Conservation (phyloP, 768 basidiomycete genomes). For the Suillus lakei region DNA sequence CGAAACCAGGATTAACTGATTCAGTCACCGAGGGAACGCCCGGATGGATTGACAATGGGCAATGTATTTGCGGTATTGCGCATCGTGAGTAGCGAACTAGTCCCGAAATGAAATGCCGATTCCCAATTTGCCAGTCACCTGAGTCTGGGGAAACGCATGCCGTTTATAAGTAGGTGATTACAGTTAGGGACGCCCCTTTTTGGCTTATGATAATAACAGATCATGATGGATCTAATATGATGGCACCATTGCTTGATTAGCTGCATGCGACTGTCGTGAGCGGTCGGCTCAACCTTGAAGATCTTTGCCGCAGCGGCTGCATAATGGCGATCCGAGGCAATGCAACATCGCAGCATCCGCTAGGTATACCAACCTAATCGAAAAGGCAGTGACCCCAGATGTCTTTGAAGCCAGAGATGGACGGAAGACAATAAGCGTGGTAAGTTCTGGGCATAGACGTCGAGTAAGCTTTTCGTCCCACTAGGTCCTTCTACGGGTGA, state of each 20-base stretch:
- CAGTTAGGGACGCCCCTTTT: not conserved
- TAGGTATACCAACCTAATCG: no score
- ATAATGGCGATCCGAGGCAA: not conserved
- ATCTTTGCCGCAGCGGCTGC: not conserved
- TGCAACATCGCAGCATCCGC: not conserved
- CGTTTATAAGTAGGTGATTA: not conserved
- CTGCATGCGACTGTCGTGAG: not conserved
- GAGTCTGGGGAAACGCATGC: constrained; percentile 1
- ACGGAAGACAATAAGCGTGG: not conserved
- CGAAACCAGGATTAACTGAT: not conserved
- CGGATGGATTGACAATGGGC: not conserved
- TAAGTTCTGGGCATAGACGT: not conserved
- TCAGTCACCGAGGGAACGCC: not conserved
- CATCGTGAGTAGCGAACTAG: not conserved
- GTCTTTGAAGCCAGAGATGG: not conserved
- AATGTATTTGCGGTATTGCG: not conserved
- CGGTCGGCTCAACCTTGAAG: not conserved
- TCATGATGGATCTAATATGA: not conserved
- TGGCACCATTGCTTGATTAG: not conserved
- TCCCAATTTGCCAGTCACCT: not conserved
- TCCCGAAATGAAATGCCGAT: constrained; percentile 8
- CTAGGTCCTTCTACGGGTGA: no score
- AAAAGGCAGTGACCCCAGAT: not conserved
- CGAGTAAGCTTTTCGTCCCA: not conserved
- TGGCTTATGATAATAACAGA: not conserved